These are phyloP conservation scores for Crithidia brevicula DNA, from an alignment of 208 protist species.

Conservation along the genomic window DNA sequence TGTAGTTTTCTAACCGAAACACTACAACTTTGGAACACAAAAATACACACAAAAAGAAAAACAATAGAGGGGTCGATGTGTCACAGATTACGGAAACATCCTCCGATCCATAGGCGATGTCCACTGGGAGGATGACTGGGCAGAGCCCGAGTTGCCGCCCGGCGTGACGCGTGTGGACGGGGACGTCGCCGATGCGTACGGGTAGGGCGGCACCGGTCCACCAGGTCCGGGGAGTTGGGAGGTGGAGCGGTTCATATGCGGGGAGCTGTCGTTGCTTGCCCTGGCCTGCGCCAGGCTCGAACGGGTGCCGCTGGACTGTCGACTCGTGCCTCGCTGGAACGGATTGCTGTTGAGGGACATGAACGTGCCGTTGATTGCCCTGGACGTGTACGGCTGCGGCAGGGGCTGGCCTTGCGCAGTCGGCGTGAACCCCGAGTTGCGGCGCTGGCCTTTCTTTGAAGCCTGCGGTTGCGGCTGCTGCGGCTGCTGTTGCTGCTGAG, in stretches of 20 bases:
- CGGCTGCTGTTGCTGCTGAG: background rate
- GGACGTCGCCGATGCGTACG: background rate
- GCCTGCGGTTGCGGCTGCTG: background rate
- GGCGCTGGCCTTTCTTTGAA: background rate
- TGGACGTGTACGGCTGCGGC: background rate
- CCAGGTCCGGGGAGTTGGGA: background rate
- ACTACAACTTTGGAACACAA: no score
- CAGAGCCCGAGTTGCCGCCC: background rate
- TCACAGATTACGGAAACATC: background rate
- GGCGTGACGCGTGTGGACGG: constrained; percentile 1
- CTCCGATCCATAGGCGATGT: background rate
- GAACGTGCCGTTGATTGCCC: background rate
- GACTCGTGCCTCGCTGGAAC: background rate
- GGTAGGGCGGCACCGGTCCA: background rate
- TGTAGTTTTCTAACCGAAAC: no score
- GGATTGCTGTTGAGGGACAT: background rate
- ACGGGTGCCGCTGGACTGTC: background rate
- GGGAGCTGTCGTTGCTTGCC: background rate
- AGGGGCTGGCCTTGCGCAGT: background rate
- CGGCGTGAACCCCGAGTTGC: no score
- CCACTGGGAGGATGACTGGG: constrained; percentile 1
- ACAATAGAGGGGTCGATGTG: background rate
- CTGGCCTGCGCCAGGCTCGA: background rate
- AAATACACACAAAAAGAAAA: constrained; percentile 12
- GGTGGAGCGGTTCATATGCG: background rate